Conservation (phyloP, 768 basidiomycete species). For the Paxillus involutus region DNA sequence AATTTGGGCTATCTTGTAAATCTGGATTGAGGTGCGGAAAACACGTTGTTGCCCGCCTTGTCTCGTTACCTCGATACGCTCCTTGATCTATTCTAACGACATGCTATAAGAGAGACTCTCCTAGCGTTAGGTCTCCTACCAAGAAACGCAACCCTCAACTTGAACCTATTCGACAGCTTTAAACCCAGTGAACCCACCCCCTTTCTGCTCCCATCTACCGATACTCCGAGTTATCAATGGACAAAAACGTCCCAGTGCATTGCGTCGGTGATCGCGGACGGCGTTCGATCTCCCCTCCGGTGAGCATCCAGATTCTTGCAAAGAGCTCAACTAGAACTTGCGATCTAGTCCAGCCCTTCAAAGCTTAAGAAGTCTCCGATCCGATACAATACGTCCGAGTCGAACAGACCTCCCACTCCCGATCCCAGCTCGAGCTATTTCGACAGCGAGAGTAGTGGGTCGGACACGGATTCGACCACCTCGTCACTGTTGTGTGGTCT, state of each 20-base stretch:
- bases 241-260: neutral
- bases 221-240: neutral
- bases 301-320: neutral
- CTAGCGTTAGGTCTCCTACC: neutral
- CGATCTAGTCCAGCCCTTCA: neutral
- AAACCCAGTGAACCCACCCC: neutral
- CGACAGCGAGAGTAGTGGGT: neutral
- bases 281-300: neutral
- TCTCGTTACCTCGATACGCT: neutral
- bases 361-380: neutral
- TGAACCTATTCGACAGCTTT: neutral
- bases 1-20: too few species aligned
- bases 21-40: neutral
- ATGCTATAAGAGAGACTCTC: neutral
- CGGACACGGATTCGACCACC: neutral
- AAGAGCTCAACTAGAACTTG: neutral
- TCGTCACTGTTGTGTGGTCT: neutral
- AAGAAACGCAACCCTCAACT: neutral
- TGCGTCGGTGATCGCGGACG: neutral
- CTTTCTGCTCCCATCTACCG: neutral
- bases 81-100: neutral
- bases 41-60: neutral
- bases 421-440: neutral
- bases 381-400: neutral
- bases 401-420: neutral